Percentiles rank a stretch among this genome's conserved stretches.
Conservation (phyloP, 2,329 filamentous ascomycete species). For the Iodosphaeria phyllophila region DNA sequence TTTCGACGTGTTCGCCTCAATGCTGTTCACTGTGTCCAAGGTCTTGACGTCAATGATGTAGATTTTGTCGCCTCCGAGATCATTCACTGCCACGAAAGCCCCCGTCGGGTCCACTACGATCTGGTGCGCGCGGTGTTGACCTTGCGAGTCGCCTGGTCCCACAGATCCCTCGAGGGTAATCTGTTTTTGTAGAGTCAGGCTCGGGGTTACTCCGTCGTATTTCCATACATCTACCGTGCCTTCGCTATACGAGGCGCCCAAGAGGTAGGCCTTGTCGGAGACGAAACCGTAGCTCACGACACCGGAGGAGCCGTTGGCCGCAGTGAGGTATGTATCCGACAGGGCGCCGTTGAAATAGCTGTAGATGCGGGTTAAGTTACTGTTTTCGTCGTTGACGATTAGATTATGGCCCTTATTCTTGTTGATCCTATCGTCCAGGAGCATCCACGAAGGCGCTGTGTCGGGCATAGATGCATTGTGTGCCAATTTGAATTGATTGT, state of each 20-base stretch:
- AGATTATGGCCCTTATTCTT: constrained; percentile 19
- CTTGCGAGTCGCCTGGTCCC: constrained; percentile 11
- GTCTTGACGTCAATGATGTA: constrained; percentile 23
- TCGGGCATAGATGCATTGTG: constrained; percentile 13
- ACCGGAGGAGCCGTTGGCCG: constrained; percentile 18
- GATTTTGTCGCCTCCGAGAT: constrained; percentile 29
- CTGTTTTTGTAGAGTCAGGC: constrained; percentile 18
- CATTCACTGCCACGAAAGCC: constrained; percentile 27
- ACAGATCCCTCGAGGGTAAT: constrained; percentile 17
- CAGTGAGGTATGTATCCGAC: constrained; percentile 7
- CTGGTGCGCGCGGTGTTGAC: constrained; percentile 24
- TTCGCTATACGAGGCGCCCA: constrained; percentile 22
- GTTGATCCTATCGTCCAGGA: no score
- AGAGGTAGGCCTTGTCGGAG: constrained; percentile 21
- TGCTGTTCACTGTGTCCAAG: constrained; percentile 17
- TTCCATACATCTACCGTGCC: constrained; percentile 27
- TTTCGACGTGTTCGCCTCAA: constrained; percentile 13
- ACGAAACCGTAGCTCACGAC: constrained; percentile 29
- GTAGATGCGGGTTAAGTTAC: constrained; percentile 19
- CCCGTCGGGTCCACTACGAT: constrained; percentile 27
- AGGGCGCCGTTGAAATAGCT: constrained; percentile 17
- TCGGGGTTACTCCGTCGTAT: constrained; percentile 13
- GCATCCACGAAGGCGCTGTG: constrained; percentile 25
- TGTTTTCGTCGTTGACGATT: constrained; percentile 29
- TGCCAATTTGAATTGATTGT: constrained; percentile 18